These are phyloP conservation scores for Penicillium longicatenatum DNA, from an alignment of 495 filamentous ascomycete species.

Conservation along the genomic window DNA sequence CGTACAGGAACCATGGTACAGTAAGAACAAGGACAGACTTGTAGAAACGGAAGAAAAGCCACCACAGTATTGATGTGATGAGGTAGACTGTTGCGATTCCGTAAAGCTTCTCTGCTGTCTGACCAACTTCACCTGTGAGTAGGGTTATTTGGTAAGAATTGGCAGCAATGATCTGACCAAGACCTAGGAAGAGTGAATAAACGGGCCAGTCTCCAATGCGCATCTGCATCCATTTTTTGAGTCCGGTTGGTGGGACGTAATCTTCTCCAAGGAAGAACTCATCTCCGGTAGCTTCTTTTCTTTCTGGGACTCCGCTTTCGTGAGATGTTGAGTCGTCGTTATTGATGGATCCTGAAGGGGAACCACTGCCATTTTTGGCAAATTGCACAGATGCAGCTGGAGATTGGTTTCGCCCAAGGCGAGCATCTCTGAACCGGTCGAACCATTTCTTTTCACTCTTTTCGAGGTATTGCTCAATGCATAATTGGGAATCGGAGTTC, in stretches of 20 bases:
- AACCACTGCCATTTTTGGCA: conserved; percentile 29
- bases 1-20: conserved; percentile 64
- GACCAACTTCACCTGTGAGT: conserved; percentile 63
- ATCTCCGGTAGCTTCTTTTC: conserved; percentile 29
- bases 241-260: conserved; percentile 66
- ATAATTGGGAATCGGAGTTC: conserved; percentile 61
- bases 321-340: conserved; percentile 41
- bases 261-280: conserved; percentile 66
- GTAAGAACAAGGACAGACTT: conserved; percentile 64
- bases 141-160: conserved; percentile 76
- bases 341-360: conserved; percentile 39
- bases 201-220: conserved; percentile 67
- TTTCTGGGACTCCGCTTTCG: conserved; percentile 36
- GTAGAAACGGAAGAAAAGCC: conserved; percentile 62
- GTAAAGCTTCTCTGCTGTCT: conserved; percentile 65
- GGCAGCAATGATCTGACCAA: conserved; percentile 70
- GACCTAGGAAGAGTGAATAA: conserved; percentile 66
- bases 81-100: conserved; percentile 66
- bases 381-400: conserved; percentile 46
- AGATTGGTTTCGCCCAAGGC: conserved; percentile 50
- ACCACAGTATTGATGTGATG: conserved; percentile 64
- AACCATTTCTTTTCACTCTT: conserved; percentile 76
- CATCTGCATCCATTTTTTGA: conserved; percentile 56
- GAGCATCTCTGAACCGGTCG: conserved; percentile 60
- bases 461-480: conserved; percentile 67